Evolutionary conservation across 2,329 filamentous ascomycete species (phyloP), one percentile per base, ranked within the genome.

Genomic region (Botryotinia convoluta): DNA sequence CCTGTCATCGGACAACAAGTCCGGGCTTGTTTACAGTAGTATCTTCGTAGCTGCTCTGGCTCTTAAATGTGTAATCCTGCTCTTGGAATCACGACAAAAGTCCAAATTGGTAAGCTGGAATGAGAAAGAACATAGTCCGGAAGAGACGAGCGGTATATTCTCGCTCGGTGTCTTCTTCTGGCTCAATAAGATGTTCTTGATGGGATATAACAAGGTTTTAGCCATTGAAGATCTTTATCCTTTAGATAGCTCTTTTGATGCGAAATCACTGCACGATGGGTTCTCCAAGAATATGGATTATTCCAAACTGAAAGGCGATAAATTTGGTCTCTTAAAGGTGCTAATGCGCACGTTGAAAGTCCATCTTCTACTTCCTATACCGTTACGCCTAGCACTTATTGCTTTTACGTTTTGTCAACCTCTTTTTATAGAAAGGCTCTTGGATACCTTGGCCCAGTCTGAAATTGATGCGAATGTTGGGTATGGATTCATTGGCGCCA

Each of bases 91-190:
- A 18, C 63, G 51, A 20, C 72, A 76, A 54, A 77, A 76, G 39
- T 45, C 54, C 16, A 59, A n/a, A 44, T 72, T 69, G 48, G 57
- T 76, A 22, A 59, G 37, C 18, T 69, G 65, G 32, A 32, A 64
- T 26, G 63, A 75, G n/a, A 44, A 59, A 26, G 22, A 67, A 18
- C 42, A 45, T 20, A 64, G 74, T 35, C 73, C 70, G 1, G 81
- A 82, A 72, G 78, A 80, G 32, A 80, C 77, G 8, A 79, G 77
- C 39, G 78, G 80, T 22, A 77, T 82, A 12, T 79, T 81, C 57
- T 79, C 75, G 48, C 77, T 79, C 14, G 76, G 79, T 29, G 73
- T 82, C 26, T 80, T 81, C 74, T 80, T 75, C 74, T 83, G 81
- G 81, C 74, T 83, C 1, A 82, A 81, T 64, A 69, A 73, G 18